Evolutionary conservation across 345 rosid species (phyloP).

Genomic region (Eutrema japonicum): DNA sequence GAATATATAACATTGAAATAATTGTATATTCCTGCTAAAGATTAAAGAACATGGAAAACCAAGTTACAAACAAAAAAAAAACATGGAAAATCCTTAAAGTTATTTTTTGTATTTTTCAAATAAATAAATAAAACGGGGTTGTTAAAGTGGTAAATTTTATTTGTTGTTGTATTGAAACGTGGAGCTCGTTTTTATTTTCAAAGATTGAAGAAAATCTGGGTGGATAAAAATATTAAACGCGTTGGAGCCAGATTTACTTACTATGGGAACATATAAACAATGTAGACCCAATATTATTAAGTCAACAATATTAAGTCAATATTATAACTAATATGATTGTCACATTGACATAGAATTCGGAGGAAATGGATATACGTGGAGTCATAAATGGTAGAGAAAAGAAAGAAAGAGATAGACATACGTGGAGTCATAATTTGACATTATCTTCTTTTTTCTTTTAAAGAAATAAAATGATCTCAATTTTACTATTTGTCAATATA

Average conservation of each 20-base stretch:
- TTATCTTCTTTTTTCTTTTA: background rate
- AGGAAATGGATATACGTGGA: slow-evolving; percentile 20
- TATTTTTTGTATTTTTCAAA: background rate
- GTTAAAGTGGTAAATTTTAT: background rate
- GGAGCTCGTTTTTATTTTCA: background rate
- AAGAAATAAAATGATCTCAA: too few relatives aligned
- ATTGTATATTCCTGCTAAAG: background rate
- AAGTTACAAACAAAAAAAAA: too few relatives aligned
- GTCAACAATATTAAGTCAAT: slow-evolving; percentile 18
- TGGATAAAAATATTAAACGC: slow-evolving; percentile 23
- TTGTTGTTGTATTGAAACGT: slow-evolving; percentile 14
- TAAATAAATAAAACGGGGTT: slow-evolving; percentile 3
- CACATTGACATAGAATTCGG: background rate
- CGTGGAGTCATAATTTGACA: slow-evolving; percentile 11
- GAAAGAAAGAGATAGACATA: background rate
- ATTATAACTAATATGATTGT: slow-evolving; percentile 11
- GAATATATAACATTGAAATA: background rate
- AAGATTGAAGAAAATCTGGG: background rate
- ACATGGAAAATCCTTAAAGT: background rate
- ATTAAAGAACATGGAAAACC: background rate
- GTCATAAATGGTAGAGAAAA: background rate
- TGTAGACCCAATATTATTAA: slow-evolving; percentile 13
- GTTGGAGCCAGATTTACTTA: slow-evolving; percentile 30
- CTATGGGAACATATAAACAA: slow-evolving; percentile 3
- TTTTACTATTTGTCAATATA: background rate